Evolutionary conservation across 2,329 filamentous ascomycete genomes (phyloP).

Genomic region (Beauveria sp.): DNA sequence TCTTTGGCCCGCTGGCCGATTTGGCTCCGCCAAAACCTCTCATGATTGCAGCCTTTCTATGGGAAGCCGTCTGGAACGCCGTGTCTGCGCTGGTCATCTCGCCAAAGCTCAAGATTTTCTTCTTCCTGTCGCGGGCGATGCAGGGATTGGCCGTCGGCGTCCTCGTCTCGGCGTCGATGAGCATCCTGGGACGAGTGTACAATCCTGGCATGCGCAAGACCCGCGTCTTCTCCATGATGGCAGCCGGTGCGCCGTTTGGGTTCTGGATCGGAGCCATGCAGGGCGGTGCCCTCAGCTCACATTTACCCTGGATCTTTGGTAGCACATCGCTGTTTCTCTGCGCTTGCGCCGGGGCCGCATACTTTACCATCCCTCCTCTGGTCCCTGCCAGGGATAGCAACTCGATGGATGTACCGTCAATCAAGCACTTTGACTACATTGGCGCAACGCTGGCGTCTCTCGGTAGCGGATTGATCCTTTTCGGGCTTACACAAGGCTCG

Average conservation of each 20-base stretch:
- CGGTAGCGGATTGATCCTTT: constrained; percentile 5
- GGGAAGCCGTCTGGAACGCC: constrained; percentile 11
- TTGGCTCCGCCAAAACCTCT: constrained; percentile 12
- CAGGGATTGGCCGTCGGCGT: constrained; percentile 11
- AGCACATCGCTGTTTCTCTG: constrained; percentile 10
- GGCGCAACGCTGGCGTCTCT: constrained; percentile 5
- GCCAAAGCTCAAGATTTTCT: constrained; percentile 6
- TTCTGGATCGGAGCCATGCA: constrained; percentile 11
- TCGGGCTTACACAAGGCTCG: constrained; percentile 7
- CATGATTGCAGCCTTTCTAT: constrained; percentile 11
- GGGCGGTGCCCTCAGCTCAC: constrained; percentile 8
- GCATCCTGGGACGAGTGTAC: constrained; percentile 11
- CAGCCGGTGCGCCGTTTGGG: constrained; percentile 9
- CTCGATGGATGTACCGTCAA: neutral
- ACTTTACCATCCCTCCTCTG: constrained; percentile 8
- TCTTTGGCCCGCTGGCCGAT: constrained; percentile 12
- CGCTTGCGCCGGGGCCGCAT: neutral
- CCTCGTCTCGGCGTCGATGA: constrained; percentile 11
- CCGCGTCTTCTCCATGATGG: constrained; percentile 11
- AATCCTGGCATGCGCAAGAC: constrained; percentile 11
- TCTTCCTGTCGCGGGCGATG: constrained; percentile 11
- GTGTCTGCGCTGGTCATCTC: constrained; percentile 6
- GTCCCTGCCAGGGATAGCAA: constrained; percentile 3
- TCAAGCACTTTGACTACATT: constrained; percentile 8
- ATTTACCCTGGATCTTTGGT: constrained; percentile 12